Evolutionary conservation across 306 rosid genomes (phyloP).

Genomic region (Ochetophila trinervis): DNA sequence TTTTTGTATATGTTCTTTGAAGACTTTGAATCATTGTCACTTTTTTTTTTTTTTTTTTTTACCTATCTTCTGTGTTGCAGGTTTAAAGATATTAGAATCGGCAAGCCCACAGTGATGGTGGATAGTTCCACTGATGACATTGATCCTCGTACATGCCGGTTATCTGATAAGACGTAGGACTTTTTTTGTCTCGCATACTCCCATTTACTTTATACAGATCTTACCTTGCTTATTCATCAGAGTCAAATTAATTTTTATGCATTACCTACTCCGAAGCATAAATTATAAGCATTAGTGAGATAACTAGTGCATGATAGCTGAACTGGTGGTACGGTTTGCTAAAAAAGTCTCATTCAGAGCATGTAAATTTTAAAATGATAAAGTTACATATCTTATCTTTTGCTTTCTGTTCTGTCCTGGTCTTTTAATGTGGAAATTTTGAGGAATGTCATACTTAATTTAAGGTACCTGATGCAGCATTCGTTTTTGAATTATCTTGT

Average conservation of each 20-base stretch:
- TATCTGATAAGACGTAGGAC: constrained; percentile 75
- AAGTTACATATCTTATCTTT: too few relatives aligned
- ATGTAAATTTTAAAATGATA: too few relatives aligned
- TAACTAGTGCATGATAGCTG: not conserved
- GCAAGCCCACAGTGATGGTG: constrained; percentile 43
- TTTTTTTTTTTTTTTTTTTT: too few relatives aligned
- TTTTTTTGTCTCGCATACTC: constrained; percentile 6
- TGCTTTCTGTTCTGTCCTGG: too few relatives aligned
- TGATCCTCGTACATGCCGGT: constrained; percentile 73
- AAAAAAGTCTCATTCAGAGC: not conserved
- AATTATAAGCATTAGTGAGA: not conserved
- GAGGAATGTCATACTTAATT: too few relatives aligned
- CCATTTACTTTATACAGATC: constrained; percentile 12
- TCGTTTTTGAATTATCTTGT: too few relatives aligned
- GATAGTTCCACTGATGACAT: constrained; percentile 46
- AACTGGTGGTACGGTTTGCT: not conserved
- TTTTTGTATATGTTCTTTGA: too few relatives aligned
- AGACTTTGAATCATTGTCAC: not conserved
- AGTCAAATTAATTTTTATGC: not conserved
- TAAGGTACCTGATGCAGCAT: too few relatives aligned
- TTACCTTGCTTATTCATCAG: constrained; percentile 7
- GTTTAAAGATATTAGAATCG: constrained; percentile 63
- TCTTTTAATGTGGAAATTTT: too few relatives aligned
- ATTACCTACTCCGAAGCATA: not conserved
- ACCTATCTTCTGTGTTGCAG: constrained; percentile 37